Base-by-base conservation (phyloP, 2,329 filamentous ascomycete genomes). In the Colletotrichum eleusines region DNA sequence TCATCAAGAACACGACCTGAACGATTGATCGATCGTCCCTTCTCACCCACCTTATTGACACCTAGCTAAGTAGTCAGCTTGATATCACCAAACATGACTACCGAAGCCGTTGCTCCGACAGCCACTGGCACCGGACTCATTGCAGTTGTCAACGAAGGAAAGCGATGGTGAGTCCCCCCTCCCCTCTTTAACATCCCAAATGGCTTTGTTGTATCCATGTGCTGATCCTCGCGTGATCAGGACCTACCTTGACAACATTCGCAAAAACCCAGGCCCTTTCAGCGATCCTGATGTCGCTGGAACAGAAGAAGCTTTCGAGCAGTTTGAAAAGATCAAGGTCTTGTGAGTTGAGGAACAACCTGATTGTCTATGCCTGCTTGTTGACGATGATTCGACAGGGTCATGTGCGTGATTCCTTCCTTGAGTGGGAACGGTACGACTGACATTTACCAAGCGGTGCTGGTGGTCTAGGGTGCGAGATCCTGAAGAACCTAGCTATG, bases 381-480 rank as follows among this genome's bases (percentile, higher is more conserved):
- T 74, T 74, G 65, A 80, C 78, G 75, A 55, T 46, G 33, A 44
- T 28, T 20, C 3, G 61, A 16, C 66, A 89, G 87, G 68, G 86
- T 88, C 66, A 87, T 86, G 84, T 86, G 76, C 73, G 85, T 84
- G 70, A 54, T 72, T 73, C 64, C 26, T 58, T 57, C 51, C 54
- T 72, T 66, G 59, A 60, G 18, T 35, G 59, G 74, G 54, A 44
- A 58, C 60, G 50, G 72, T 59, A 40, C 58, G 18, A 73, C 72
- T 75, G 57, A 75, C 63, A 40, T 50, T n/a, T 8, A 50, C 75
- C 77, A 18, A 98, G 95, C 75, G 96, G 96, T 69, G 96, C 96
- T 70, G 96, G 96, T 73, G 96, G 96, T 14, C 83, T 99, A 71
- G 96, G 96, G 74, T 99, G 96, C 77, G 96, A 99, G 80, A 97